These are phyloP conservation scores for Lumnitzera littorea DNA, from an alignment of 345 rosid species.

Conservation along the genomic window DNA sequence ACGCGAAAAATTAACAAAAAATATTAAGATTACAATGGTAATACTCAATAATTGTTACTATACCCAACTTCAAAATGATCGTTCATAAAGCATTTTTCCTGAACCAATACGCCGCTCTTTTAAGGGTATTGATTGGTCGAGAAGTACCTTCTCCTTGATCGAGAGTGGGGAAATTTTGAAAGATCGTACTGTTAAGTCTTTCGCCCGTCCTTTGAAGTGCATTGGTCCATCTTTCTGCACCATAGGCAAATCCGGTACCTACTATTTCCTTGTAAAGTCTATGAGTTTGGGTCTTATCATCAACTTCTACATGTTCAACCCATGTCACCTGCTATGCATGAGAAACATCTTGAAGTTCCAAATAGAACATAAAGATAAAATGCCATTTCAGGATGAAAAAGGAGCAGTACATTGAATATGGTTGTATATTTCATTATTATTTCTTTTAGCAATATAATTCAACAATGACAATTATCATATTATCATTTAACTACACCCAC, in stretches of 20 bases:
- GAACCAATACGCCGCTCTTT: not conserved
- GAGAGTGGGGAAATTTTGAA: conserved; percentile 5
- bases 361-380: not conserved
- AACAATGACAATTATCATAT: no score
- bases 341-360: not conserved
- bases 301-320: conserved; percentile 80
- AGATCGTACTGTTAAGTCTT: conserved; percentile 30
- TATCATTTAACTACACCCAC: no score
- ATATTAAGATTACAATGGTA: no score
- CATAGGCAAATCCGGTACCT: conserved; percentile 33
- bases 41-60: no score
- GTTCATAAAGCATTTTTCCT: not conserved
- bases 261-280: conserved; percentile 43
- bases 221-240: conserved; percentile 56
- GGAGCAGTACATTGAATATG: no score
- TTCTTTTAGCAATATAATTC: no score
- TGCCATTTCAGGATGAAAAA: not conserved
- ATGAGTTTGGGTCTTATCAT: conserved; percentile 41
- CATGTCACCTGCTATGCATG: conserved; percentile 44
- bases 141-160: conserved; percentile 32
- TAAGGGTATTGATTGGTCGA: not conserved
- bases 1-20: no score
- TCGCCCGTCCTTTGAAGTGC: conserved; percentile 56
- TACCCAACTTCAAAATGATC: not conserved
- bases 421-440: no score